Percentiles rank a stretch among this genome's conserved stretches.
These are phyloP conservation scores for Dothideomycetes sp. DNA, from an alignment of 2,329 filamentous ascomycete species.

Conservation along the genomic window DNA sequence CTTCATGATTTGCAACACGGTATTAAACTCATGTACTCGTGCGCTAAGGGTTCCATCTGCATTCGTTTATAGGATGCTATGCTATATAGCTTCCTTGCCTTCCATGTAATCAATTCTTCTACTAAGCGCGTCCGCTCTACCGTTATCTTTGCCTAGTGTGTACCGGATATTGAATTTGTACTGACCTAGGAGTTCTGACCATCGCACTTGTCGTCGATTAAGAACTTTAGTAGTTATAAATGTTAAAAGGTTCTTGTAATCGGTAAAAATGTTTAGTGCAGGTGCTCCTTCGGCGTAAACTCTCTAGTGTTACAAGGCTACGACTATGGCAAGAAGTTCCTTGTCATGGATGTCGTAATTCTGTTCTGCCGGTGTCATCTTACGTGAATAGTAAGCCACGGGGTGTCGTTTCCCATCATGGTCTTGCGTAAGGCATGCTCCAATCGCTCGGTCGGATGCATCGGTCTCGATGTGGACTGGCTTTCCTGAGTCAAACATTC, in stretches of 20 bases:
- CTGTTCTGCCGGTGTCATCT: constrained; percentile 15
- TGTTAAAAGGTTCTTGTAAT: constrained; percentile 16
- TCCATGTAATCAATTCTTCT: constrained; percentile 14
- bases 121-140: constrained; percentile 14
- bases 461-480: constrained; percentile 1
- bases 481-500: constrained; percentile 13
- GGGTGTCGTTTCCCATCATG: constrained; percentile 10
- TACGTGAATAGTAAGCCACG: constrained; percentile 16
- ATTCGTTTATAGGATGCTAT: constrained; percentile 12
- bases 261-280: constrained; percentile 12
- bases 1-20: not conserved
- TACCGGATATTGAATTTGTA: constrained; percentile 16
- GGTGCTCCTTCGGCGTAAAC: constrained; percentile 14
- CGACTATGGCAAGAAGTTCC: constrained; percentile 4
- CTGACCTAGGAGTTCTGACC: constrained; percentile 12
- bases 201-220: constrained; percentile 9
- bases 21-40: constrained; percentile 4
- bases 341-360: constrained; percentile 15
- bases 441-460: not conserved
- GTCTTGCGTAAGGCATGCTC: constrained; percentile 10
- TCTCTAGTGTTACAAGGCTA: constrained; percentile 14
- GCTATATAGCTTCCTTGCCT: constrained; percentile 3
- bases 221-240: constrained; percentile 17
- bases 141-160: constrained; percentile 14
- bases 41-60: constrained; percentile 12